phyloP scores from a whole-genome alignment of 768 basidiomycete species.

The Amanita exitialis region DNA sequence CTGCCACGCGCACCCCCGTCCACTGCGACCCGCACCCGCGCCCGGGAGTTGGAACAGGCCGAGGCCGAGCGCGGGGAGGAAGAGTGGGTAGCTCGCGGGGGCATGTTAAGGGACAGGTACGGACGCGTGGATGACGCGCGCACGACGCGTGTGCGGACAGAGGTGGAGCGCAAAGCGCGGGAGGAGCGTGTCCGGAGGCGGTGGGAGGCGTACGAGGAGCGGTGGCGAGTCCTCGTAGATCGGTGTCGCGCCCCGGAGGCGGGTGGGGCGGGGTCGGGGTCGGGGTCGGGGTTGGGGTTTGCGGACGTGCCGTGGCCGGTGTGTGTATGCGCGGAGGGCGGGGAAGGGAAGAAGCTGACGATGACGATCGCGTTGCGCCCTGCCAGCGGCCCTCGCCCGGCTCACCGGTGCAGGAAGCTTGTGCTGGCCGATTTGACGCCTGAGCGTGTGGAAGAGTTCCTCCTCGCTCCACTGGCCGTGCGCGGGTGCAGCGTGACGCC shows the following conservation, averaged over 20 bases:
- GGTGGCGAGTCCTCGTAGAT: conserved; percentile 30
- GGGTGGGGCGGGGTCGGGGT: too few relatives aligned
- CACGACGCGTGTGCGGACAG: conserved; percentile 36
- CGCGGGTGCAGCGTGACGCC: conserved; percentile 28
- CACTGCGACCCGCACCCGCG: not conserved
- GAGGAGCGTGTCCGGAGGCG: conserved; percentile 26
- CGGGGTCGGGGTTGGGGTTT: conserved; percentile 36
- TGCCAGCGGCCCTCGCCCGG: not conserved
- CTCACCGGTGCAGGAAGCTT: not conserved
- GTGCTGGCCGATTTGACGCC: conserved; percentile 24
- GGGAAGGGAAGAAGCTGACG: not conserved
- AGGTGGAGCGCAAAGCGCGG: conserved; percentile 33
- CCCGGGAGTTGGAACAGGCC: conserved; percentile 9
- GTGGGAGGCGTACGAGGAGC: conserved; percentile 46
- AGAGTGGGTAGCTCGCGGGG: conserved; percentile 52
- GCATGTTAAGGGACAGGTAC: conserved; percentile 37
- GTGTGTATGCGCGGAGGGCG: conserved; percentile 15
- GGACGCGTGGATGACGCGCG: conserved; percentile 41
- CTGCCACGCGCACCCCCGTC: not conserved
- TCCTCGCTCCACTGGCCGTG: conserved; percentile 35
- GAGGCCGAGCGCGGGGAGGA: conserved; percentile 41
- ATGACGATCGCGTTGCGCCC: not conserved
- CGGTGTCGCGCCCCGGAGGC: not conserved
- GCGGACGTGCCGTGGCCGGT: conserved; percentile 55
- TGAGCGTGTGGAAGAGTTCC: conserved; percentile 34